These are phyloP conservation scores for Oryza australiensis DNA, from an alignment of 176 grass and related monocot genomes.

Conservation along the genomic window DNA sequence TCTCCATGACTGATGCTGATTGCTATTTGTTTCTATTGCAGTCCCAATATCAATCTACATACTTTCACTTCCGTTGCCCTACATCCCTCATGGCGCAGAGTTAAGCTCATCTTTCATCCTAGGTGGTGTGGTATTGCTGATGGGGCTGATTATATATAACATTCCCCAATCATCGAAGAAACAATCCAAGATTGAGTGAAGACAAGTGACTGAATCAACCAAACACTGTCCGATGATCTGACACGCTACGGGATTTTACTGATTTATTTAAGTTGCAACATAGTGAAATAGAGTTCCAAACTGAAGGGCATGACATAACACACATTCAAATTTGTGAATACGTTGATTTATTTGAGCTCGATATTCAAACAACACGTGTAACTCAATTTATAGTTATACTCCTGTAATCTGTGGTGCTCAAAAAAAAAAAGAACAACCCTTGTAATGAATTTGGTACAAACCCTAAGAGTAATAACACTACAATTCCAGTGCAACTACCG, in stretches of 20 bases:
- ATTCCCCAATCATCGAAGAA: slow-evolving; percentile 51
- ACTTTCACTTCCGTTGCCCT: slow-evolving; percentile 80
- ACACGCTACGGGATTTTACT: background rate
- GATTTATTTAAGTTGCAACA: background rate
- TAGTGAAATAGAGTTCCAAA: background rate
- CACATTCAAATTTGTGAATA: slow-evolving; percentile 6
- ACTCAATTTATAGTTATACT: background rate
- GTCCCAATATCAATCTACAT: slow-evolving; percentile 88
- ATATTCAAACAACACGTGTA: background rate
- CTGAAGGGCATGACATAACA: background rate
- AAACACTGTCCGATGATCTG: background rate
- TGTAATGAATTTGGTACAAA: no score
- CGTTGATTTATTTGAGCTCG: background rate
- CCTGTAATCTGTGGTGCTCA: no score
- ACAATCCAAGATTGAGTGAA: slow-evolving; percentile 47
- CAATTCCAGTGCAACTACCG: no score
- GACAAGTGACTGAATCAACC: background rate
- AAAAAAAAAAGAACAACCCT: no score
- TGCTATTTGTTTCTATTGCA: slow-evolving; percentile 40
- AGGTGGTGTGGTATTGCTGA: slow-evolving; percentile 54
- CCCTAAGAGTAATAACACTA: no score
- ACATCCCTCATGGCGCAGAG: slow-evolving; percentile 62
- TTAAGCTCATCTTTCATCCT: slow-evolving; percentile 59
- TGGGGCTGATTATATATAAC: slow-evolving; percentile 74
- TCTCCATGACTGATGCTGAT: background rate